Evolutionary conservation across 345 rosid genomes (phyloP), one percentile per base, ranked within the genome.

Genomic region (Sisymbrium altissimum): DNA sequence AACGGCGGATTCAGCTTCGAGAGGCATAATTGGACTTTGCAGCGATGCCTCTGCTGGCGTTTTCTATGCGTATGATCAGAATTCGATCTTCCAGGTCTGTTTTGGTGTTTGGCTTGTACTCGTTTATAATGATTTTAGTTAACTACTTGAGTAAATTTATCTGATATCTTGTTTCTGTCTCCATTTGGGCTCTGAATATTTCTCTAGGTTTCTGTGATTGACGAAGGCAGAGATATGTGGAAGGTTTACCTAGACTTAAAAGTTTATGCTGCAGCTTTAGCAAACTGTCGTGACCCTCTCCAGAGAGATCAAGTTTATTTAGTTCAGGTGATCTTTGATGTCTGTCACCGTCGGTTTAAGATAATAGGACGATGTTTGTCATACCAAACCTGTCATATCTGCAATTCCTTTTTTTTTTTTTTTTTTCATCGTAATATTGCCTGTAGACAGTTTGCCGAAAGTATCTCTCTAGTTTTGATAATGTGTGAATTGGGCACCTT

Each of bases 201-300:
- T 44, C 75, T 78, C 2, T 76, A 95, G 99, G 97, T 95, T 41
- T 92, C 99, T 68, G 94, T 95, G 65, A 84, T 80, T 80, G 99
- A 95, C 21, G 99, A 95, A 88, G 91, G 89, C 61, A 86, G 96
- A 63, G 97, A 92, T 81, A 95, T 95, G 99, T 95, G 99, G 99
- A 95, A 89, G 89, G 97, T 95, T 65, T 88, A 95, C 82, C 86
- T 92, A 72, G 91, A 92, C 83, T 83, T 95, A 90, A 95, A 87
- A 78, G 97, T 84, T 70, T 95, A 86, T 83, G 93, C 97, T 83
- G 92, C 99, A 68, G 93, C 97, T 72, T 84, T 95, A 79, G 97
- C 90, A 41, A 89, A 86, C 72, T 89, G 96, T 67, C 91, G 88
- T 58, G 98, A 90, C 73, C 92, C 93, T 27, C 86, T 92, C 71